Conservation (phyloP, 345 rosid species). For the rapeseed (Brassica napus) region Da-Ae NC_063443.1:18539501-18540000, state of each 20-base stretch:
- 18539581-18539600: constrained; percentile 35
- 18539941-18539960: constrained; percentile 24
- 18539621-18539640: not conserved
- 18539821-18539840: not conserved
- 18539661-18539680: constrained; percentile 7
- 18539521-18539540: not conserved
- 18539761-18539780: constrained; percentile 14
- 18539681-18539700: constrained; percentile 40
- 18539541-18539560: not conserved
- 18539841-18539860: not conserved
- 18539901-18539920: not conserved
- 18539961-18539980: constrained; percentile 31
- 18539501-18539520: not conserved
- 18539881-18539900: constrained; percentile 9
- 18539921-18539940: constrained; percentile 15
- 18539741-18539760: constrained; percentile 31
- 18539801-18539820: not conserved
- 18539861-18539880: not conserved
- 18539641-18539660: not conserved
- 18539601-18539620: constrained; percentile 34
- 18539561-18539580: constrained; percentile 4
- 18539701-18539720: constrained; percentile 33
- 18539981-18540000: constrained; percentile 32
- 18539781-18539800: not conserved
- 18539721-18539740: constrained; percentile 22